Evolutionary conservation across 768 basidiomycete species (phyloP), one percentile per base, ranked within the genome.

Genomic region (Asterophora parasitica): DNA sequence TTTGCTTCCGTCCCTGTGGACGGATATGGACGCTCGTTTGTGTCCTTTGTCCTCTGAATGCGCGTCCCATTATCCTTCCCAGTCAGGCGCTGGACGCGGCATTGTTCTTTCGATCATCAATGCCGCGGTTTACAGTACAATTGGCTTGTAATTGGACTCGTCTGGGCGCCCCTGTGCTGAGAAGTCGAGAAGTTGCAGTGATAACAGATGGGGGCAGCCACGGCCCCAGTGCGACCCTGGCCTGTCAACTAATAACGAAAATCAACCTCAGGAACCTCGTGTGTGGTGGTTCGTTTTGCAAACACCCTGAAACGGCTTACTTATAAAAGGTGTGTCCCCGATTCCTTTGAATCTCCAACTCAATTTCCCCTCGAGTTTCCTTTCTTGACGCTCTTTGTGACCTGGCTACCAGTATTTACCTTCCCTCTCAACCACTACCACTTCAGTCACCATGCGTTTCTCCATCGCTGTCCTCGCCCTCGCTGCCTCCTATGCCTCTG

Each of bases 391-490:
- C n/a, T 8, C 32, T 16, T 34, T 40, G 34, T 41, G 20, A 42
- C 23, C 23, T 23, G n/a, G n/a, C n/a, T n/a, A n/a, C n/a, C n/a
- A n/a, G n/a, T n/a, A n/a, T n/a, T 17, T 38, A 36, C 49, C 26
- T 9, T 30, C 37, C 15, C 12, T 45, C 30, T 38, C 8, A 11
- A 32, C 38, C 19, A 20, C 30, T 33, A n/a, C 17, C 17, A 7
- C 26, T 17, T 19, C 15, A 44, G 39, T 46, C 54, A 74, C 40
- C 46, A 85, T 85, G 83, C 81, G 75, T 62, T 76, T 77, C 71
- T 63, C 74, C 49, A 34, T 72, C 54, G 60, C 67, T 49, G 47
- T 71, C 49, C 48, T 69, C 60, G 61, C 75, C 54, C 64, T 68
- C 58, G 69, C 70, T 58, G 64, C 72, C 56, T 66, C 70, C 38